Evolutionary conservation across 164 flowering plant species (phyloP), one percentile per base, ranked within the genome.

Genomic region (Cinnamomum chago): DNA sequence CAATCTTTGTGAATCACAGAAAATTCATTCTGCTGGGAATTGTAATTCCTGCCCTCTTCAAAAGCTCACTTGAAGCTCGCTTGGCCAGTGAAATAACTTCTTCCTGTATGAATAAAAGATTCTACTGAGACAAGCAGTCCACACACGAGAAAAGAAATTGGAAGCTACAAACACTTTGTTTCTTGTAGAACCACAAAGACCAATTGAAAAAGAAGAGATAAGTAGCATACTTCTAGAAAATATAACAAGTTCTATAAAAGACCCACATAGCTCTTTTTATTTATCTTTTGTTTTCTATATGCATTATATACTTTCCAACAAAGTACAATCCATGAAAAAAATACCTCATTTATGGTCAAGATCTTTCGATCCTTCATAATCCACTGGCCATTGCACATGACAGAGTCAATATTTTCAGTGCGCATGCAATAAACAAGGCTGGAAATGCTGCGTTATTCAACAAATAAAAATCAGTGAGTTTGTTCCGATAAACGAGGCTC

Each of bases 311-410:
- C 15, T 47, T 20, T 9, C 24, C 40, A 67, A 60, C 13, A n/a
- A 5, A 74, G 35, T 22, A 60, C 12, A n/a, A 62, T 35, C 11
- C 20, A 72, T 12, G n/a, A 35, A 27, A 17, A 58, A 58, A 51
- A 58, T 92, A 94, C 97, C 97, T 94, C 97, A 68, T 90, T 78
- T 74, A 94, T 82, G 23, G 80, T 88, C 72, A 89, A 58, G 50
- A 94, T 86, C 80, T 82, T 90, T 75, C 77, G 80, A 73, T 86
- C 85, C 84, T 87, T 89, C 98, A 94, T 94, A 65, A 92, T 85
- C 97, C 97, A 94, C 60, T 75, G 79, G 50, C 97, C 97, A 69
- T 94, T 90, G 91, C 98, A 94, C 90, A 92, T 90, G 50, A 92
- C 92, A 30, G 96, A 91, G n/a, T 77, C 85, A 50, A 94, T 85